These are phyloP conservation scores for Diaporthe citrichinensis DNA, from an alignment of 2,329 filamentous ascomycete genomes.

Conservation along the genomic window DNA sequence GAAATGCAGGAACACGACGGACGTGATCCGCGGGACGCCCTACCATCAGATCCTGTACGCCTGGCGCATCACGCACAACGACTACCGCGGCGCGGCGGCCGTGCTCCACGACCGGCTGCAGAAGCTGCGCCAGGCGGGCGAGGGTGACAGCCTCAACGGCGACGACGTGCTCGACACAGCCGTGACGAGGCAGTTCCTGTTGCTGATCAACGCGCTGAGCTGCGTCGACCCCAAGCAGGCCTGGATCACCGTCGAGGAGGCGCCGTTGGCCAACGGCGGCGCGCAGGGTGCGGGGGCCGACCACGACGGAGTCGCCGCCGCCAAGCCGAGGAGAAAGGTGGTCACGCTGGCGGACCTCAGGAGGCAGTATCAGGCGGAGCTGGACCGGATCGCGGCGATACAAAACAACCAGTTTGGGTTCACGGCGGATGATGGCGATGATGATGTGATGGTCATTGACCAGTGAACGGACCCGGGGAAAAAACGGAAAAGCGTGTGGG, in stretches of 20 bases:
- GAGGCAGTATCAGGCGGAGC: slow-evolving; percentile 89
- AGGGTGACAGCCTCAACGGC: slow-evolving; percentile 68
- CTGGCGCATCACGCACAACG: slow-evolving; percentile 85
- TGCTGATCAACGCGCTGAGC: slow-evolving; percentile 92
- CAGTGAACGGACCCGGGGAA: slow-evolving; percentile 50
- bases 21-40: slow-evolving; percentile 75
- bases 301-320: slow-evolving; percentile 34
- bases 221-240: slow-evolving; percentile 87
- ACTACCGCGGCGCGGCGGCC: slow-evolving; percentile 85
- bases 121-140: slow-evolving; percentile 70
- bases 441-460: slow-evolving; percentile 61
- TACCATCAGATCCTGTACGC: slow-evolving; percentile 94
- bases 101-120: slow-evolving; percentile 75
- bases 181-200: slow-evolving; percentile 83
- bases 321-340: slow-evolving; percentile 75
- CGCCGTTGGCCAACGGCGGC: slow-evolving; percentile 45
- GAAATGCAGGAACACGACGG: slow-evolving; percentile 77
- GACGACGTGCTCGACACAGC: slow-evolving; percentile 73
- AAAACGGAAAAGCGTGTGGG: slow-evolving; percentile 48
- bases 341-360: slow-evolving; percentile 89
- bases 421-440: slow-evolving; percentile 58
- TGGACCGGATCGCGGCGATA: slow-evolving; percentile 90
- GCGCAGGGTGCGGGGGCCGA: slow-evolving; percentile 36
- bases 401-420: slow-evolving; percentile 92
- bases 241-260: slow-evolving; percentile 78